phyloP scores from a whole-genome alignment of 2,329 filamentous ascomycete species.

The Fusarium sp. region DNA sequence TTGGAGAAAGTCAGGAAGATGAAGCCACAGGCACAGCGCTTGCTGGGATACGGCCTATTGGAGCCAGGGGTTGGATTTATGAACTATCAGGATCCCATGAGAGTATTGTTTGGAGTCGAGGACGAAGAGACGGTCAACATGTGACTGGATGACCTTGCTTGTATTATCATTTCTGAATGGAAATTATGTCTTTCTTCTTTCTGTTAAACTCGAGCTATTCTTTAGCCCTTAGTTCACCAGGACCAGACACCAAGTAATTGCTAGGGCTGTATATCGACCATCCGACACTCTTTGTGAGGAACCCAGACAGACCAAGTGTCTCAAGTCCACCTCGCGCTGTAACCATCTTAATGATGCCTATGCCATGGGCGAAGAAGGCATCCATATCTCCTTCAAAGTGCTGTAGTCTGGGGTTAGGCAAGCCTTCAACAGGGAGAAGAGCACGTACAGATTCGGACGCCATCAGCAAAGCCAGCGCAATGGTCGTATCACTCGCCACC shows the following conservation, averaged over 20 bases:
- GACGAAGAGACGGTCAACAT: constrained; percentile 27
- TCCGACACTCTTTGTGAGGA: constrained; percentile 13
- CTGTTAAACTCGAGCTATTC: too few species aligned
- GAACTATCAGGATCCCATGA: constrained; percentile 32
- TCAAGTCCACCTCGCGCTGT: constrained; percentile 7
- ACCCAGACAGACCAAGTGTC: constrained; percentile 16
- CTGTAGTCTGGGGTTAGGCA: not conserved
- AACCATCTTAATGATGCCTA: constrained; percentile 23
- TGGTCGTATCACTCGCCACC: constrained; percentile 15
- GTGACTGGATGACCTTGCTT: not conserved
- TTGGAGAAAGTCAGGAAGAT: constrained; percentile 15
- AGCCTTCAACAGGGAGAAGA: rapidly evolving
- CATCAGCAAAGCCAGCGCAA: constrained; percentile 14
- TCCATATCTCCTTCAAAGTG: constrained; percentile 19
- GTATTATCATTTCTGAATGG: not conserved
- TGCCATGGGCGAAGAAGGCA: constrained; percentile 4
- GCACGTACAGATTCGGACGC: constrained; percentile 17
- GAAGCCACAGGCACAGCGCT: constrained; percentile 19
- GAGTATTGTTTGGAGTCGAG: constrained; percentile 22
- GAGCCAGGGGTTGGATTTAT: constrained; percentile 21
- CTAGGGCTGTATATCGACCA: constrained; percentile 7
- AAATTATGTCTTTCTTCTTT: not conserved
- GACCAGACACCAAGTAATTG: constrained; percentile 1
- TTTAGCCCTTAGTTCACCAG: not conserved
- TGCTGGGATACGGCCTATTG: constrained; percentile 22